Evolutionary conservation across 176 grass and related monocot genomes (phyloP).

Genomic region (Tillandsia leiboldiana): DNA sequence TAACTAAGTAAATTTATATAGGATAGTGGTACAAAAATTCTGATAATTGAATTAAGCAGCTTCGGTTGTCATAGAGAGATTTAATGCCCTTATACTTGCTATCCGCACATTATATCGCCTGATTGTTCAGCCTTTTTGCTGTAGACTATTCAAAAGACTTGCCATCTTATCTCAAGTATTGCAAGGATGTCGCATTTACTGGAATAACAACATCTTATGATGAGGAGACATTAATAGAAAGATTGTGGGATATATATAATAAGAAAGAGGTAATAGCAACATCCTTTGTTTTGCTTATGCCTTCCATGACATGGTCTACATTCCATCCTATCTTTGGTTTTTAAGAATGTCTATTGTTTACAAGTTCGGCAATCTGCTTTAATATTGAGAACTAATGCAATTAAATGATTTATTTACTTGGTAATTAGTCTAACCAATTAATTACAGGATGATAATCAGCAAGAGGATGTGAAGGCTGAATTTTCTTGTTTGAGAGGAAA

Average conservation of each 20-base stretch:
- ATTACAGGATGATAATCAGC: conserved; percentile 48
- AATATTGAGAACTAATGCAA: neutral
- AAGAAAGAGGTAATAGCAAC: conserved; percentile 42
- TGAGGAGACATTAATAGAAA: conserved; percentile 48
- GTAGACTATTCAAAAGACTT: conserved; percentile 70
- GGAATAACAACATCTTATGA: conserved; percentile 47
- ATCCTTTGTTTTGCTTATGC: neutral
- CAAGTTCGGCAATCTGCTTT: neutral
- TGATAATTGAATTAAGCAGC: too few relatives aligned
- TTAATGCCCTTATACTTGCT: too few relatives aligned
- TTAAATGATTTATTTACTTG: neutral
- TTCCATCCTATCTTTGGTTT: neutral
- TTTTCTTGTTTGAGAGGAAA: conserved; percentile 16
- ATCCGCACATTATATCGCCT: neutral
- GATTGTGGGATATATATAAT: conserved; percentile 48
- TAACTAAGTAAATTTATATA: too few relatives aligned
- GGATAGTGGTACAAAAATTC: too few relatives aligned
- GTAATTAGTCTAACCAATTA: neutral
- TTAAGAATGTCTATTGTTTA: neutral
- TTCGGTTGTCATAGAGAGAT: too few relatives aligned
- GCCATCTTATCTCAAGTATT: conserved; percentile 72
- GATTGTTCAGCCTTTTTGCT: neutral
- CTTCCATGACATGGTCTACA: neutral
- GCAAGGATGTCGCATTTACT: conserved; percentile 57
- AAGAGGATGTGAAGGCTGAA: conserved; percentile 16